Percentiles rank a stretch among this genome's conserved stretches.
Conservation (phyloP, 768 basidiomycete species). For the Podaxis rugospora region DNA sequence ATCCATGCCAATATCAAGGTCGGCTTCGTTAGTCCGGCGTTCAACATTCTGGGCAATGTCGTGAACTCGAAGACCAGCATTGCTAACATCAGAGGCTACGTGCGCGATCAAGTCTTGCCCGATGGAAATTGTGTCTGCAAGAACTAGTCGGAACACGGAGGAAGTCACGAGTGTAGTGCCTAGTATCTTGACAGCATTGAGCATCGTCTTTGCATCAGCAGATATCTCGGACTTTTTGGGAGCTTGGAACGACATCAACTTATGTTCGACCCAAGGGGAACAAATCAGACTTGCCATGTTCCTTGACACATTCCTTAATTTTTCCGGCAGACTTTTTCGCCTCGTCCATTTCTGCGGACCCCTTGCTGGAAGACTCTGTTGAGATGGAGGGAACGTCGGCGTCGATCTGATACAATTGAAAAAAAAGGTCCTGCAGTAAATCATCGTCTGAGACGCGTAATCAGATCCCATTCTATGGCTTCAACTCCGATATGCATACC, state of each 20-base stretch:
- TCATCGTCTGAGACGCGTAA: slow-evolving; percentile 25
- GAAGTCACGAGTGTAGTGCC: slow-evolving; percentile 27
- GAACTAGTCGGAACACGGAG: slow-evolving; percentile 28
- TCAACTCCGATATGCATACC: slow-evolving; percentile 18
- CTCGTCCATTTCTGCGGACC: slow-evolving; percentile 15
- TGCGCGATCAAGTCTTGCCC: slow-evolving; percentile 27
- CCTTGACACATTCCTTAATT: neutral
- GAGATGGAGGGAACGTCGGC: slow-evolving; percentile 15
- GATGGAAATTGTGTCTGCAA: slow-evolving; percentile 28
- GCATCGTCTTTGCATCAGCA: slow-evolving; percentile 23
- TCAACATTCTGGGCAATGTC: slow-evolving; percentile 28
- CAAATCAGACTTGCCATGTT: slow-evolving; percentile 11
- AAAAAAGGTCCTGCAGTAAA: slow-evolving; percentile 33
- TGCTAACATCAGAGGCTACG: slow-evolving; percentile 26
- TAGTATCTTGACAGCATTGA: slow-evolving; percentile 25
- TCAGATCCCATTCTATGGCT: neutral
- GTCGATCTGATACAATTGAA: slow-evolving; percentile 20
- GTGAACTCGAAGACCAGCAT: slow-evolving; percentile 26
- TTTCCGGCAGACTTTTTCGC: slow-evolving; percentile 11
- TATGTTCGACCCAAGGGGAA: neutral
- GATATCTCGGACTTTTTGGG: slow-evolving; percentile 18
- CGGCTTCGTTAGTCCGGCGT: slow-evolving; percentile 13
- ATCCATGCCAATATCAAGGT: slow-evolving; percentile 17
- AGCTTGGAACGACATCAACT: slow-evolving; percentile 16
- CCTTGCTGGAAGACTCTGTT: slow-evolving; percentile 15